Base-by-base conservation (phyloP, 768 basidiomycete genomes). In the Russula compacta region DNA sequence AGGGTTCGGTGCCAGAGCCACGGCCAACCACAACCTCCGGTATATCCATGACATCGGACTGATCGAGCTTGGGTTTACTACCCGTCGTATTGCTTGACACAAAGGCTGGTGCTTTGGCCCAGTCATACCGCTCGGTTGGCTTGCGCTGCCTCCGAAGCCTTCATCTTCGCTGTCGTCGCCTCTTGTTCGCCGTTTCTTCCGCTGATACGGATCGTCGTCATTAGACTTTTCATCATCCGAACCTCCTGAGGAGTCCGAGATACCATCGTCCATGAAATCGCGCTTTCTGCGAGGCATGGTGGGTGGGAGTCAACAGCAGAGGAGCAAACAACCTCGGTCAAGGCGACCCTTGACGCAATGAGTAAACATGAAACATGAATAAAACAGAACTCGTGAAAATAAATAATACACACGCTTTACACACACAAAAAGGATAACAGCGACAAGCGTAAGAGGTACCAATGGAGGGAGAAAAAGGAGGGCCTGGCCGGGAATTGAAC, bases 401-500 rank as follows among this genome's bases (percentile, higher is more conserved):
- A 19, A 33, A 21, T 9, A 51, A 35, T 17, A 29, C 50, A 14
- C 40, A 48, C 38, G 1, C 7, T 33, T 39, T 29, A 29, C 2
- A 15, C 39, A 9, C 17, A 24, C 15, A 42, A 33, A 33, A 43
- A 38, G 10, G 24, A 8, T n/a, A 14, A 35, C 14, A 3, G 17
- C 15, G 14, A 33, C 8, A n/a, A 48, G 36, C 33, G 33, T 24
- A 21, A 7, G 3, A 32, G 8, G 24, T 19, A 11, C 15, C 29
- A 17, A 17, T 8, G 24, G n/a, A 14, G 17, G 44, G 17, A 11
- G 24, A 24, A 52, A 35, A 33, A 51, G 11, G 44, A 54, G 79
- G 84, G 83, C 85, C 83, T 84, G 78, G 80, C 84, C 81, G 84
- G 84, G 85, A 86, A 86, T 87, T 86, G 85, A 88, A 87, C 86